Evolutionary conservation across 768 basidiomycete genomes (phyloP).

Genomic region (Rhizopogon roseolus): DNA sequence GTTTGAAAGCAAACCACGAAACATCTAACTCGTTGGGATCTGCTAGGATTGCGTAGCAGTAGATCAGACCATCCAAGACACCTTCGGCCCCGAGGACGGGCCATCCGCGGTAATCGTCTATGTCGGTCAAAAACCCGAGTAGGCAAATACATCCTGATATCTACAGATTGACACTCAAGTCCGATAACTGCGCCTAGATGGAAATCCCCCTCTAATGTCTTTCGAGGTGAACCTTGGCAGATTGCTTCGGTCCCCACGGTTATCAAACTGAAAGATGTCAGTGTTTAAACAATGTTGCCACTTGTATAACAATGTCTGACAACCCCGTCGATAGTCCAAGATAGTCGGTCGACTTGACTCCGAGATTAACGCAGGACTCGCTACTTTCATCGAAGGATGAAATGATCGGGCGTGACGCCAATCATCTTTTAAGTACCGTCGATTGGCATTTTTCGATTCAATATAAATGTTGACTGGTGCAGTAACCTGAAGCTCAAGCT

Average conservation of each 20-base stretch:
- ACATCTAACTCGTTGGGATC: background rate
- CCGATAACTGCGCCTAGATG: conserved; percentile 42
- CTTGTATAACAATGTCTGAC: background rate
- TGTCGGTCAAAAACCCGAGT: conserved; percentile 65
- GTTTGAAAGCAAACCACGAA: background rate
- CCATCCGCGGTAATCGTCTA: conserved; percentile 61
- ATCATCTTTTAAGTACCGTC: background rate
- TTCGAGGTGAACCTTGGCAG: conserved; percentile 60
- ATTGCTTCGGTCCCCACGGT: conserved; percentile 62
- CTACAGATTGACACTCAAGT: background rate
- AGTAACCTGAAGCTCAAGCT: too few species aligned
- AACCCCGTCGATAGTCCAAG: background rate
- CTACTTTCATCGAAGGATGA: background rate
- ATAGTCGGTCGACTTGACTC: background rate
- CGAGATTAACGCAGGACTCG: background rate
- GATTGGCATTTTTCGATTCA: background rate
- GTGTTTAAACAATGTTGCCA: conserved; percentile 14
- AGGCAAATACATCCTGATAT: conserved; percentile 20
- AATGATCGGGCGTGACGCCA: background rate
- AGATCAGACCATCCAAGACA: conserved; percentile 47
- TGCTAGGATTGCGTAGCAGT: conserved; percentile 63
- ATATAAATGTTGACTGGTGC: background rate
- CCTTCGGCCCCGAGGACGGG: conserved; percentile 39
- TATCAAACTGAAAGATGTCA: conserved; percentile 53
- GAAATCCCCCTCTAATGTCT: conserved; percentile 55